phyloP scores from a whole-genome alignment of 1,284 basidiomycete species.

The Fomitopsis betulina region DNA sequence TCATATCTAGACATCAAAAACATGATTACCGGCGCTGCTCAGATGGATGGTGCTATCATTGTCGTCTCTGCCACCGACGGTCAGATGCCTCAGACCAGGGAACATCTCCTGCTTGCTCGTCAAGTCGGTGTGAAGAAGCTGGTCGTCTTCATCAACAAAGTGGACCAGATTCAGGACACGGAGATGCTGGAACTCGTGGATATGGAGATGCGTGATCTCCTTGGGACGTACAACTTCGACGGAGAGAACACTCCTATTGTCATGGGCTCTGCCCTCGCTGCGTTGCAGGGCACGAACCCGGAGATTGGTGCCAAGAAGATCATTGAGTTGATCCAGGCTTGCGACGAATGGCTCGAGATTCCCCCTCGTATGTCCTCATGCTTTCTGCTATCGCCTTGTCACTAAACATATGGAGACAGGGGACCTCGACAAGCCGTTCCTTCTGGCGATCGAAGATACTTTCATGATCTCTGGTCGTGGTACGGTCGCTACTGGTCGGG shows the following conservation, averaged over 20 bases:
- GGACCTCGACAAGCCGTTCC: slow-evolving; percentile 97
- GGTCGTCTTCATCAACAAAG: slow-evolving; percentile 99
- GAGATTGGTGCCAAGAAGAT: slow-evolving; percentile 85
- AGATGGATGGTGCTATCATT: slow-evolving; percentile 97
- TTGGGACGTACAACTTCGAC: slow-evolving; percentile 90
- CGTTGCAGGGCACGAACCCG: slow-evolving; percentile 81
- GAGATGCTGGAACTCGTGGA: slow-evolving; percentile 99
- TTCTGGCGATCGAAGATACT: slow-evolving; percentile 95
- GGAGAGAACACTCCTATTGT: slow-evolving; percentile 97
- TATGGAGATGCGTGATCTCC: slow-evolving; percentile 99
- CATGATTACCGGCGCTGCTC: slow-evolving; percentile 99
- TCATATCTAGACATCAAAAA: slow-evolving; percentile 79
- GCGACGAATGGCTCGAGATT: slow-evolving; percentile 94
- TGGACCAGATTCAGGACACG: slow-evolving; percentile 93
- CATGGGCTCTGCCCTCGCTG: slow-evolving; percentile 95
- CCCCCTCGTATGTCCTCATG: slow-evolving; percentile 67
- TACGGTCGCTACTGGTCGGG: slow-evolving; percentile 94
- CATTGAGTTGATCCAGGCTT: slow-evolving; percentile 80
- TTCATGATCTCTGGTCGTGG: slow-evolving; percentile 99
- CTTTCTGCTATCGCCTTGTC: background rate
- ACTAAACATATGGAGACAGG: slow-evolving; percentile 38
- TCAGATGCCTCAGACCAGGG: slow-evolving; percentile 99
- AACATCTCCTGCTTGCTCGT: slow-evolving; percentile 95
- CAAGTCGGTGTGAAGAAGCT: slow-evolving; percentile 99
- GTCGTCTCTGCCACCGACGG: slow-evolving; percentile 99